These are phyloP conservation scores for Cubamyces sp. DNA, from an alignment of 768 basidiomycete species.

Conservation along the genomic window DNA sequence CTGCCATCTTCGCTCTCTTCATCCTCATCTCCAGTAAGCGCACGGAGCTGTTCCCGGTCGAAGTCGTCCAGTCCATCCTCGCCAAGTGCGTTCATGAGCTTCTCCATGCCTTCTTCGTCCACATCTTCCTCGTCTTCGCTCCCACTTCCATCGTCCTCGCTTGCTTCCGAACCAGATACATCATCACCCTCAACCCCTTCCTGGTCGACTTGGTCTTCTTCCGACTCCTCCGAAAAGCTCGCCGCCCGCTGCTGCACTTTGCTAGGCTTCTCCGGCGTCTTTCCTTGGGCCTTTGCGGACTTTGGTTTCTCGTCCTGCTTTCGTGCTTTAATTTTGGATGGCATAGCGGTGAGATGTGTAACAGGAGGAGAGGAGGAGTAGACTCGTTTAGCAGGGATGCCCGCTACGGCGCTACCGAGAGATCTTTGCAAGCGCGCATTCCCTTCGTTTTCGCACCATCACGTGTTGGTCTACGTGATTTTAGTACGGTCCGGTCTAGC, in stretches of 20 bases:
- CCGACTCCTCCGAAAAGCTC: constrained; percentile 11
- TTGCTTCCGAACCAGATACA: not conserved
- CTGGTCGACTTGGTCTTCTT: not conserved
- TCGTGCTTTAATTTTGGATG: constrained; percentile 5
- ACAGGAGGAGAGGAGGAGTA: not conserved
- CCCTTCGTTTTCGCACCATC: no score
- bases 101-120: constrained; percentile 60
- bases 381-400: not conserved
- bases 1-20: constrained; percentile 31
- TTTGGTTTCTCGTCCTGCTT: not conserved
- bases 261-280: constrained; percentile 1
- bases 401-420: no score
- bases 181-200: constrained; percentile 10
- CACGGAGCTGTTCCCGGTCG: constrained; percentile 57
- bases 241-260: constrained; percentile 15
- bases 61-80: constrained; percentile 71
- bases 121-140: constrained; percentile 48
- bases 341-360: constrained; percentile 4
- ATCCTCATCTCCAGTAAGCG: constrained; percentile 42
- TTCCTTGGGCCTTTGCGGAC: not conserved
- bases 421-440: no score
- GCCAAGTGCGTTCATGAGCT: constrained; percentile 59
- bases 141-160: constrained; percentile 1
- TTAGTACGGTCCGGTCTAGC: no score
- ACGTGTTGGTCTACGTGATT: no score